Conservation (phyloP, 2,329 filamentous ascomycete genomes). For the Verticillium longisporum region DNA sequence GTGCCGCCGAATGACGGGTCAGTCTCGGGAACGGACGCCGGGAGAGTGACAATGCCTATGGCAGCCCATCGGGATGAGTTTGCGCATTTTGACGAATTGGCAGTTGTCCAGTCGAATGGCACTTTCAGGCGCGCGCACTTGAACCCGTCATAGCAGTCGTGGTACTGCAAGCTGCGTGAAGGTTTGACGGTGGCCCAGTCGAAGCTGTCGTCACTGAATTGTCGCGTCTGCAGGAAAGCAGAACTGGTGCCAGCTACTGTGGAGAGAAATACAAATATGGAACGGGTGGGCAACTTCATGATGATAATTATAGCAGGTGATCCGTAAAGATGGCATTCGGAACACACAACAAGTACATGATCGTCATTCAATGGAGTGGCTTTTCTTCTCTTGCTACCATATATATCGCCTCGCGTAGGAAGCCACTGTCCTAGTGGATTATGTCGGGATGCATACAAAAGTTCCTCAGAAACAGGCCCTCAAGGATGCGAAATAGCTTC, state of each 20-base stretch:
- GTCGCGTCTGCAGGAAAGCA: neutral
- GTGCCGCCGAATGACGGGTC: constrained; percentile 33
- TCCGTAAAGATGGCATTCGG: too few species aligned
- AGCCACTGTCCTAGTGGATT: too few species aligned
- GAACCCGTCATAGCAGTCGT: constrained; percentile 29
- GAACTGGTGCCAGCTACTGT: neutral
- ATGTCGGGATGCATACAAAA: too few species aligned
- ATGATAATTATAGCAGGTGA: neutral
- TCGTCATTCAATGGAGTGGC: too few species aligned
- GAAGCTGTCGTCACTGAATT: constrained; percentile 14
- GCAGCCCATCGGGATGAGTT: constrained; percentile 8
- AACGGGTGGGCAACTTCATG: neutral
- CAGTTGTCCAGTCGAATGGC: constrained; percentile 34
- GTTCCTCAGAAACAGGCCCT: too few species aligned
- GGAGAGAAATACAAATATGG: neutral
- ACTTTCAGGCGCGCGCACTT: constrained; percentile 35
- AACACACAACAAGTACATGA: too few species aligned
- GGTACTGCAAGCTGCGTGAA: constrained; percentile 26
- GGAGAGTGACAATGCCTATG: constrained; percentile 33
- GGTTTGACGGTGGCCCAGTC: constrained; percentile 29
- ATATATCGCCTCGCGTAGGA: too few species aligned
- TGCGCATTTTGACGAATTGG: neutral
- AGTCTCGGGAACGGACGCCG: constrained; percentile 27
- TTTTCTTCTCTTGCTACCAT: too few species aligned
- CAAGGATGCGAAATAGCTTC: too few species aligned